phyloP scores from a whole-genome alignment of 78 protist genomes.

The Dictyostelium firmibasis region DNA sequence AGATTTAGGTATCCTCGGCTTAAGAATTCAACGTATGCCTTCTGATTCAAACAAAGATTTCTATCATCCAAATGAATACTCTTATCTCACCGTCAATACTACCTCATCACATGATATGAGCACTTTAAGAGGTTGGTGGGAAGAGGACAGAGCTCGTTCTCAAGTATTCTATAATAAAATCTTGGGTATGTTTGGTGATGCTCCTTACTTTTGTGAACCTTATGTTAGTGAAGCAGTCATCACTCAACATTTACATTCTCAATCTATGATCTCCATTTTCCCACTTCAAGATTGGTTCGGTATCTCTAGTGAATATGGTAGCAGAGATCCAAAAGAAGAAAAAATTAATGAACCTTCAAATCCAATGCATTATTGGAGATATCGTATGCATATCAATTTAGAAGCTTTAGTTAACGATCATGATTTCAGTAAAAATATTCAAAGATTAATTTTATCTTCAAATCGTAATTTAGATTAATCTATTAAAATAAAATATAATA shows the following conservation, averaged over 20 bases:
- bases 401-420: constrained; percentile 54
- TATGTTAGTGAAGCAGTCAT: constrained; percentile 42
- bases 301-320: constrained; percentile 25
- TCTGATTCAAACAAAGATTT: constrained; percentile 54
- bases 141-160: constrained; percentile 75
- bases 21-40: constrained; percentile 85
- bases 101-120: constrained; percentile 89
- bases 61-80: constrained; percentile 62
- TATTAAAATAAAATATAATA: not conserved
- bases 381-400: constrained; percentile 75
- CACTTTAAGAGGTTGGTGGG: constrained; percentile 87
- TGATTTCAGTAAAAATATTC: constrained; percentile 22
- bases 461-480: constrained; percentile 12
- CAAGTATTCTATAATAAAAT: constrained; percentile 73
- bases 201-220: constrained; percentile 80
- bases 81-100: constrained; percentile 81
- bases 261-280: constrained; percentile 82
- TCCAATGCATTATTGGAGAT: constrained; percentile 88
- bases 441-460: constrained; percentile 48
- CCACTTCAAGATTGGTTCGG: constrained; percentile 86
- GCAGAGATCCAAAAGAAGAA: constrained; percentile 81
- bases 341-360: constrained; percentile 85
- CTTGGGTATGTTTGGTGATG: constrained; percentile 74
- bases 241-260: constrained; percentile 69
- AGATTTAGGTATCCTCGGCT: constrained; percentile 66